phyloP scores from a whole-genome alignment of 306 rosid genomes.

The Erythrophleum fordii region DNA sequence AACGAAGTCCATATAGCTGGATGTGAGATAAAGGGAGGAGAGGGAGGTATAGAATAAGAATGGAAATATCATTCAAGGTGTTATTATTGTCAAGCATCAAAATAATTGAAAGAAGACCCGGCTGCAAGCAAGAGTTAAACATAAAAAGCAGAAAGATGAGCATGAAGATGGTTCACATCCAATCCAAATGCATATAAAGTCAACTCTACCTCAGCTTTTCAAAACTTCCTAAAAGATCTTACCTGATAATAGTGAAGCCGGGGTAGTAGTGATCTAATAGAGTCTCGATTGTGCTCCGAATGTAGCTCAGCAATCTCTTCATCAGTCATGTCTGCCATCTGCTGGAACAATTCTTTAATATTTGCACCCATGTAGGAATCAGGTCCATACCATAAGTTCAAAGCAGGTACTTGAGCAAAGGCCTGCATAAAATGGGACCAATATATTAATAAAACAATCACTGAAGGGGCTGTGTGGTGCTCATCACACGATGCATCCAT shows the following conservation, averaged over 20 bases:
- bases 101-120: neutral
- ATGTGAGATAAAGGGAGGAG: neutral
- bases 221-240: constrained; percentile 8
- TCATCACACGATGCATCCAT: constrained; percentile 25
- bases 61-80: neutral
- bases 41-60: constrained; percentile 5
- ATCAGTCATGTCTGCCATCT: constrained; percentile 85
- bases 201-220: too few species aligned
- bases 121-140: constrained; percentile 6
- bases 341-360: constrained; percentile 73
- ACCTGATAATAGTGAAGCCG: constrained; percentile 84
- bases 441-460: neutral
- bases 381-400: constrained; percentile 88
- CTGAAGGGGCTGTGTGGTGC: constrained; percentile 9
- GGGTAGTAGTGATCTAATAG: constrained; percentile 75
- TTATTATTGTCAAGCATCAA: neutral
- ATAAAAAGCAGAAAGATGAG: neutral
- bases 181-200: constrained; percentile 20
- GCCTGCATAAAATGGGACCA: constrained; percentile 59
- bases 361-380: constrained; percentile 99
- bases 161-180: constrained; percentile 12
- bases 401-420: constrained; percentile 87
- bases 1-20: constrained; percentile 2
- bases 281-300: constrained; percentile 69
- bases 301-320: constrained; percentile 84